Conservation (phyloP, 495 filamentous ascomycete species). For the Clohesyomyces aquaticus region DNA sequence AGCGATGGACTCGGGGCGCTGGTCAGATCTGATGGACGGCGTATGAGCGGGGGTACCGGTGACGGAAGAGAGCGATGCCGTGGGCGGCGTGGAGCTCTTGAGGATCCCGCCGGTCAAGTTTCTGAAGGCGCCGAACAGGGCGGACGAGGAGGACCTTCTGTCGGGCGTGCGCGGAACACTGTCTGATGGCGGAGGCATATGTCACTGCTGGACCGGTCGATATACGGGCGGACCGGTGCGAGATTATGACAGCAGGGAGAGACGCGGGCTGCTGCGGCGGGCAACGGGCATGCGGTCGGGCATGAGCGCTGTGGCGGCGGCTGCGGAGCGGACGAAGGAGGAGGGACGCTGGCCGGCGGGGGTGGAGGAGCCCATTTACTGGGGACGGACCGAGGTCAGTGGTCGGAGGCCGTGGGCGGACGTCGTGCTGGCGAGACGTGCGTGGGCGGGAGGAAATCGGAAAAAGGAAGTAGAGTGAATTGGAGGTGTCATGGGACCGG, state of each 20-base stretch:
- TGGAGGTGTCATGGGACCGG: not conserved
- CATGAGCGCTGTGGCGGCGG: not conserved
- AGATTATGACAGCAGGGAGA: slow-evolving; percentile 1
- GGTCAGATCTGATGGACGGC: slow-evolving; percentile 13
- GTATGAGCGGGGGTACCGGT: slow-evolving; percentile 18
- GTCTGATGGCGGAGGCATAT: slow-evolving; percentile 38
- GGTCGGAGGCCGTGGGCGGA: not conserved
- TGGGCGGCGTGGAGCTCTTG: slow-evolving; percentile 31
- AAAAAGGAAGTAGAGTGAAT: not conserved
- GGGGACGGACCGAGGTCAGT: not conserved
- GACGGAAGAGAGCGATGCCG: slow-evolving; percentile 18
- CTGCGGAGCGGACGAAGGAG: not conserved
- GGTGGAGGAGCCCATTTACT: not conserved
- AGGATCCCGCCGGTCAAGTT: slow-evolving; percentile 31
- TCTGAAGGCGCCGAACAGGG: slow-evolving; percentile 38
- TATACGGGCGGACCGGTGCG: not conserved
- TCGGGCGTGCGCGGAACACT: slow-evolving; percentile 40
- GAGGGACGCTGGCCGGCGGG: not conserved
- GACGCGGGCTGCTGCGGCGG: not conserved
- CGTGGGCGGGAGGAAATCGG: not conserved
- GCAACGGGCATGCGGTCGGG: not conserved
- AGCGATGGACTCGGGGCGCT: slow-evolving; percentile 4
- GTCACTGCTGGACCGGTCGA: slow-evolving; percentile 3
- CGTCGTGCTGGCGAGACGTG: not conserved
- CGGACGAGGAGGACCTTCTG: slow-evolving; percentile 33